Conservation (phyloP, 2,329 filamentous ascomycete species). For the Trichoderma cornu-damae region DNA sequence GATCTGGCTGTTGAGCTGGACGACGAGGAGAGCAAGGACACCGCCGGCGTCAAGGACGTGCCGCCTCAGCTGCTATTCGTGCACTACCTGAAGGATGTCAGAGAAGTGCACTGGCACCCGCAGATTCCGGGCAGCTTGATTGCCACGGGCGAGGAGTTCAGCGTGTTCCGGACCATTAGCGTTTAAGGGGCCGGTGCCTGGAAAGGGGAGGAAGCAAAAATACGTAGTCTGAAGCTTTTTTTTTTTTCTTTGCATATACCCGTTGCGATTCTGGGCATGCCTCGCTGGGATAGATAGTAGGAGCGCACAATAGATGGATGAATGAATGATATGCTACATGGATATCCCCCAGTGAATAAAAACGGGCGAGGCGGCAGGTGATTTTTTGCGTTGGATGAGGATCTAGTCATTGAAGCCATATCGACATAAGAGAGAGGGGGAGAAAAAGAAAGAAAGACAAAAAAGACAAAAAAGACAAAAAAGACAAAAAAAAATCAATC, state of each 20-base stretch:
- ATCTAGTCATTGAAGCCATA: not conserved
- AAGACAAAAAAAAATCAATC: no score
- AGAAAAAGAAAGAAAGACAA: no score
- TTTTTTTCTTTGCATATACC: slow-evolving; percentile 14
- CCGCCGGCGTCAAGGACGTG: slow-evolving; percentile 79
- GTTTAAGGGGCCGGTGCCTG: slow-evolving; percentile 47
- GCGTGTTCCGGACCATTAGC: slow-evolving; percentile 78
- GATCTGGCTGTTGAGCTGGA: slow-evolving; percentile 95
- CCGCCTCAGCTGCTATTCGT: slow-evolving; percentile 94
- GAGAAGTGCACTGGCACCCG: slow-evolving; percentile 96
- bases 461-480: no score
- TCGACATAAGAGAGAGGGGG: not conserved
- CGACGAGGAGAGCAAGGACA: slow-evolving; percentile 91
- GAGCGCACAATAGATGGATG: slow-evolving; percentile 16
- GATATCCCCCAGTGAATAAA: not conserved
- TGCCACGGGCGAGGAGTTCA: slow-evolving; percentile 87
- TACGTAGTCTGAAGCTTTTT: no score
- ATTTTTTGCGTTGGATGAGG: not conserved
- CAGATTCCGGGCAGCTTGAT: slow-evolving; percentile 89
- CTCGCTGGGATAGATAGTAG: slow-evolving; percentile 13
- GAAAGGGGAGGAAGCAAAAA: not conserved
- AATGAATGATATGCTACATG: slow-evolving; percentile 5
- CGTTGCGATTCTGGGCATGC: slow-evolving; percentile 14
- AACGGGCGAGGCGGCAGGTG: not conserved
- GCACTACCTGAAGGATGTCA: slow-evolving; percentile 90